Evolutionary conservation across 2,329 filamentous ascomycete species (phyloP).

Genomic region (Sphaerulina populicola): DNA sequence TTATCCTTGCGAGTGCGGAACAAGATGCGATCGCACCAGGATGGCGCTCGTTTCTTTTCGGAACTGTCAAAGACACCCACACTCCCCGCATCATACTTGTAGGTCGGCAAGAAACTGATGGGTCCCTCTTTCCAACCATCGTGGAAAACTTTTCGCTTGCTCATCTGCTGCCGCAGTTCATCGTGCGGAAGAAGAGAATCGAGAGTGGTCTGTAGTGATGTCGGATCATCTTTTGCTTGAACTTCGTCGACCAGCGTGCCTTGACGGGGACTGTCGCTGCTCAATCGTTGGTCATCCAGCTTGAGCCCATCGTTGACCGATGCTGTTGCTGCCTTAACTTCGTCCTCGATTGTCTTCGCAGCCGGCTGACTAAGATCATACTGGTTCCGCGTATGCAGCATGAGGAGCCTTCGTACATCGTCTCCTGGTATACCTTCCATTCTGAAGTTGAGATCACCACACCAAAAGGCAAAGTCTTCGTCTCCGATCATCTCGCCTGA

Average conservation of each 20-base stretch:
- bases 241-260: constrained; percentile 25
- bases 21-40: constrained; percentile 93
- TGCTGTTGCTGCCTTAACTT: constrained; percentile 27
- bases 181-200: constrained; percentile 83
- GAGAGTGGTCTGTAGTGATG: constrained; percentile 79
- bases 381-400: constrained; percentile 71
- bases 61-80: constrained; percentile 88
- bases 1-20: constrained; percentile 69
- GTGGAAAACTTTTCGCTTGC: constrained; percentile 68
- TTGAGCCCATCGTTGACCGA: constrained; percentile 16
- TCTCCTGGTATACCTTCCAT: constrained; percentile 80
- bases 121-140: constrained; percentile 87
- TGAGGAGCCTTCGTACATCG: constrained; percentile 77
- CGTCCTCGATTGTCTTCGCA: constrained; percentile 32
- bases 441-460: constrained; percentile 91
- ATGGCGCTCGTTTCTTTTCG: constrained; percentile 84
- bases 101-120: constrained; percentile 84
- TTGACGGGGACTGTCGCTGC: constrained; percentile 14
- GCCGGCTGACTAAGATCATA: constrained; percentile 49
- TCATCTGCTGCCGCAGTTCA: constrained; percentile 68
- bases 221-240: constrained; percentile 61
- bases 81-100: constrained; percentile 96
- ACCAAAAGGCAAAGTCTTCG: constrained; percentile 92
- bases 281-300: constrained; percentile 9
- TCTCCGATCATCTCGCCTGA: constrained; percentile 67